phyloP scores from a whole-genome alignment of 352 stramenopile species.

The Globisporangium cederbergense region DNA sequence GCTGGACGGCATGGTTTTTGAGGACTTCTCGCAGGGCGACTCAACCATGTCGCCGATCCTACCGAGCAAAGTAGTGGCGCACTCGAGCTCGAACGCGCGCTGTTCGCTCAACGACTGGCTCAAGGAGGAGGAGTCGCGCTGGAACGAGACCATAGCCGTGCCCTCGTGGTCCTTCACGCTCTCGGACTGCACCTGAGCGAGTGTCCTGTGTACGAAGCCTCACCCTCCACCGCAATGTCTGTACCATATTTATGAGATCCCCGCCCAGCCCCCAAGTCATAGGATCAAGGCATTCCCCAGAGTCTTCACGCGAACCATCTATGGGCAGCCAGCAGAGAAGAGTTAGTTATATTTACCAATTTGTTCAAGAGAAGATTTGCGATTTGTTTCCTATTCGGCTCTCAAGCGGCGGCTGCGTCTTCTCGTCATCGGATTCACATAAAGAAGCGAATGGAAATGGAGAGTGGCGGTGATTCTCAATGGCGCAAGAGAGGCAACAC shows the following conservation, averaged over 20 bases:
- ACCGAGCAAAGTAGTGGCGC: neutral
- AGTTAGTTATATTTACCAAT: slow-evolving; percentile 1
- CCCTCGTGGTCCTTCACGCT: slow-evolving; percentile 60
- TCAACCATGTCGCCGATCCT: slow-evolving; percentile 19
- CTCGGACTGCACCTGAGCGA: slow-evolving; percentile 38
- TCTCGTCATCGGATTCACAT: neutral
- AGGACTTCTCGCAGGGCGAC: slow-evolving; percentile 40
- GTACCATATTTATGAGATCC: slow-evolving; percentile 15
- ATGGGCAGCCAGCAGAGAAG: neutral
- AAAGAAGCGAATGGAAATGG: neutral
- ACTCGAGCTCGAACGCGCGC: slow-evolving; percentile 13
- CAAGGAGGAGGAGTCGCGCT: slow-evolving; percentile 52
- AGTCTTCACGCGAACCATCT: neutral
- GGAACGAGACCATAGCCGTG: slow-evolving; percentile 44
- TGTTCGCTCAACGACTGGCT: slow-evolving; percentile 56
- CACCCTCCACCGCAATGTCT: neutral
- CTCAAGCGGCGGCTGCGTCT: neutral
- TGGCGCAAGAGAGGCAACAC: neutral
- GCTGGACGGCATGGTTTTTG: slow-evolving; percentile 40
- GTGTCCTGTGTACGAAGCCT: neutral
- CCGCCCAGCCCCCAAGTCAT: no score
- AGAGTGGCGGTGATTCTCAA: neutral
- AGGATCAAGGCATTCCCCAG: slow-evolving; percentile 4
- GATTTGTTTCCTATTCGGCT: neutral
- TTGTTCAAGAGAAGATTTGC: slow-evolving; percentile 4